phyloP scores from a whole-genome alignment of 768 basidiomycete genomes.

The Auriscalpium orientale region DNA sequence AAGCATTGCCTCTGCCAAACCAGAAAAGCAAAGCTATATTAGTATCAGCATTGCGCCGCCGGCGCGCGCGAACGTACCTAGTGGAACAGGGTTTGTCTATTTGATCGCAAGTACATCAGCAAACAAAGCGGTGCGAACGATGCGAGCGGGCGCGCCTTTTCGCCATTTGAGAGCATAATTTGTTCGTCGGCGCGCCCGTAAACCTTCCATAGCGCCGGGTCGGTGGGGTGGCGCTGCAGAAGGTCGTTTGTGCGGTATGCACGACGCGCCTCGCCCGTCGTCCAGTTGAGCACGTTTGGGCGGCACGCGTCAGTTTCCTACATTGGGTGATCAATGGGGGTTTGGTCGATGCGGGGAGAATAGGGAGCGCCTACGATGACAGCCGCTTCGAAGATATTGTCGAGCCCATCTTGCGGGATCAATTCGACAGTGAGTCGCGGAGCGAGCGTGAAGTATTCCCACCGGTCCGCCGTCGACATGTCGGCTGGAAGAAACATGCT shows the following conservation, averaged over 20 bases:
- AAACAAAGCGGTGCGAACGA: neutral
- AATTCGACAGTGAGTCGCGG: neutral
- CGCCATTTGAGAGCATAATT: conserved; percentile 31
- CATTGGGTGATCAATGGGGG: neutral
- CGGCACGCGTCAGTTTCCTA: neutral
- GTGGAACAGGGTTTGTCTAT: conserved; percentile 27
- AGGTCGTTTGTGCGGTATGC: conserved; percentile 34
- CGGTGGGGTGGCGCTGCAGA: conserved; percentile 33
- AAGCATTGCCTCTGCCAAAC: conserved; percentile 30
- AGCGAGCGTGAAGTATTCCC: neutral
- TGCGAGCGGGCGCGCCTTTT: conserved; percentile 15
- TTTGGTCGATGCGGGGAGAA: neutral
- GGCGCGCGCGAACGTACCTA: conserved; percentile 18
- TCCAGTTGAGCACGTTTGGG: neutral
- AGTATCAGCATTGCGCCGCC: no score
- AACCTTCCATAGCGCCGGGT: conserved; percentile 29
- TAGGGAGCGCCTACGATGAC: neutral
- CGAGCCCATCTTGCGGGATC: neutral
- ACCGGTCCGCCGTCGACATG: neutral
- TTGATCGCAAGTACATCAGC: conserved; percentile 5
- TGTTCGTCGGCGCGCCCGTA: conserved; percentile 31
- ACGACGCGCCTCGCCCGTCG: neutral
- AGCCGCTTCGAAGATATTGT: neutral
- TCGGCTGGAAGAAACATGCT: neutral
- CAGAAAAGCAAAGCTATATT: no score